Conservation (phyloP, 306 rosid genomes). For the Begonia peltatifolia region DNA sequence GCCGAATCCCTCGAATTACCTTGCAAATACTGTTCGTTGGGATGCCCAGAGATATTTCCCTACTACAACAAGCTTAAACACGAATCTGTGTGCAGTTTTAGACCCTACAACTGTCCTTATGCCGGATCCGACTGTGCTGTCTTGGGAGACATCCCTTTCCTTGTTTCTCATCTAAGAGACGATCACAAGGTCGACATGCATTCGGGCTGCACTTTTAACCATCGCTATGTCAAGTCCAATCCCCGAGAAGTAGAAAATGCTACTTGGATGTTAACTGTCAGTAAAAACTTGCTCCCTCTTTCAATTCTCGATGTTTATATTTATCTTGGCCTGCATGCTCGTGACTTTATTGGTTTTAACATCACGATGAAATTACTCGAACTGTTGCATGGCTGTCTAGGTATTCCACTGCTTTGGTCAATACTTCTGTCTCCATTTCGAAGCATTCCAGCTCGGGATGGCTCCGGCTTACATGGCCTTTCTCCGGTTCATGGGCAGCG, state of each 20-base stretch:
- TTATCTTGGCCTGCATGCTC: neutral
- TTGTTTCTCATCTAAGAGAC: slow-evolving; percentile 55
- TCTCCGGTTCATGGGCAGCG: slow-evolving; percentile 71
- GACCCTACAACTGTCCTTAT: slow-evolving; percentile 70
- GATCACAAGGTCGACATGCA: slow-evolving; percentile 83
- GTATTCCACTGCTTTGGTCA: slow-evolving; percentile 71
- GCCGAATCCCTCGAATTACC: slow-evolving; percentile 72
- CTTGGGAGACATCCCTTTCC: slow-evolving; percentile 50
- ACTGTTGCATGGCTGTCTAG: slow-evolving; percentile 11
- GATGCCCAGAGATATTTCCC: slow-evolving; percentile 69
- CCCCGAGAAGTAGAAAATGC: slow-evolving; percentile 79
- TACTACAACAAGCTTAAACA: slow-evolving; percentile 66
- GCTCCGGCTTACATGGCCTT: slow-evolving; percentile 73
- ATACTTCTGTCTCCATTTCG: slow-evolving; percentile 72
- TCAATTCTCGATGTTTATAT: too few species aligned
- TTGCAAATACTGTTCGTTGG: slow-evolving; percentile 47
- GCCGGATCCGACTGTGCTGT: slow-evolving; percentile 74
- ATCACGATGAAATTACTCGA: too few species aligned
- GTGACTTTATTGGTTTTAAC: too few species aligned
- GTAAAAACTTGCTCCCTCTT: slow-evolving; percentile 6
- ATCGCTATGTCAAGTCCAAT: slow-evolving; percentile 70
- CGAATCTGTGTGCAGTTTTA: slow-evolving; percentile 48
- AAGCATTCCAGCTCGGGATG: slow-evolving; percentile 72
- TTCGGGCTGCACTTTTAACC: slow-evolving; percentile 70
- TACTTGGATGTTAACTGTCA: slow-evolving; percentile 78